Conservation (phyloP, 169 alveolate species). For the Miamiensis avidus region DNA sequence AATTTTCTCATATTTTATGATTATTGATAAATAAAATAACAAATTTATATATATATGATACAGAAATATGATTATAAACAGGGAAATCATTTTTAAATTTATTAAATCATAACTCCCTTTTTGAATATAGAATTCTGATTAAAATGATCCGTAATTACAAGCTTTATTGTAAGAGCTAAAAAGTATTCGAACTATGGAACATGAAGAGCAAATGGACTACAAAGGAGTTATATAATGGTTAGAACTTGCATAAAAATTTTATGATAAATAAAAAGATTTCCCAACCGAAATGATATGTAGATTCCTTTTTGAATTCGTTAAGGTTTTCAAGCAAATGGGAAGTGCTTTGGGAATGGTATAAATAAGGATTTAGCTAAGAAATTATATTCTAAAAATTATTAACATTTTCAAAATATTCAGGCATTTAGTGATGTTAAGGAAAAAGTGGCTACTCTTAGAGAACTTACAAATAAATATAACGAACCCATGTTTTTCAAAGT, state of each 20-base stretch:
- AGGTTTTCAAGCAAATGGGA: not conserved
- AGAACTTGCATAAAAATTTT: not conserved
- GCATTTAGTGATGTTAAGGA: not conserved
- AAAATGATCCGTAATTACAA: no score
- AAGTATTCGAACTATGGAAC: not conserved
- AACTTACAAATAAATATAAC: not conserved
- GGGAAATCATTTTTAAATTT: no score
- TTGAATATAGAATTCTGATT: no score
- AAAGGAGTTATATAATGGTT: not conserved
- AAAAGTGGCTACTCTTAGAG: not conserved
- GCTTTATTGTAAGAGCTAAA: not conserved
- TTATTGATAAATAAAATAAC: no score
- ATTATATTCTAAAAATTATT: no score
- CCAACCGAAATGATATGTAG: not conserved
- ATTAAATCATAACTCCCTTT: no score
- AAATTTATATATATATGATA: no score
- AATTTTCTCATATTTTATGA: no score
- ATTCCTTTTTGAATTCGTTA: not conserved
- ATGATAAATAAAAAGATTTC: not conserved
- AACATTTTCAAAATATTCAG: not conserved
- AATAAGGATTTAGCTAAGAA: not conserved
- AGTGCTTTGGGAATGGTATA: not conserved
- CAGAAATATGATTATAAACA: no score
- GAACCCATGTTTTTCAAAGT: no score
- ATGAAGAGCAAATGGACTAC: not conserved